Evolutionary conservation across 108 stramenopile genomes (phyloP).

Genomic region (Cyclotella cryptica): DNA sequence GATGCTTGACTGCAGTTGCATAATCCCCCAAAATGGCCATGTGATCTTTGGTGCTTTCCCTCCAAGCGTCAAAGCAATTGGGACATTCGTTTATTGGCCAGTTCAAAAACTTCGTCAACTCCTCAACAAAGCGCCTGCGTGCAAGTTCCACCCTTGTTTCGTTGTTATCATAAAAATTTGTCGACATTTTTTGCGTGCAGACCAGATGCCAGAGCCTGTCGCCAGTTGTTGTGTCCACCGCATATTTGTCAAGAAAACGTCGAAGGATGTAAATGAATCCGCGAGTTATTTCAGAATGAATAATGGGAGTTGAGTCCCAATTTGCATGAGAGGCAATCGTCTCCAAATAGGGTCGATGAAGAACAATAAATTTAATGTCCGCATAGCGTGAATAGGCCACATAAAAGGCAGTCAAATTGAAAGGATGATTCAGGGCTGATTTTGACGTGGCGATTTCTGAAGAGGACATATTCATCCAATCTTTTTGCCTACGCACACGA

Average conservation of each 20-base stretch:
- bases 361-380: constrained; percentile 6
- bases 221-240: constrained; percentile 1
- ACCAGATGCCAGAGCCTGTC: constrained; percentile 8
- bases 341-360: not conserved
- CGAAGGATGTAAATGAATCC: not conserved
- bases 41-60: constrained; percentile 25
- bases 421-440: not conserved
- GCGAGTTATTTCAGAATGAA: not conserved
- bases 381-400: not conserved
- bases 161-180: not conserved
- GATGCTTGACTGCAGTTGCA: not conserved
- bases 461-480: not conserved
- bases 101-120: constrained; percentile 16
- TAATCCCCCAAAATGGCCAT: constrained; percentile 3
- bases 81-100: constrained; percentile 34
- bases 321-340: constrained; percentile 6
- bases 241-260: not conserved
- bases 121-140: not conserved
- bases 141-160: not conserved
- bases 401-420: not conserved
- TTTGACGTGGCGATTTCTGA: not conserved
- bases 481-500: not conserved
- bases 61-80: constrained; percentile 35
- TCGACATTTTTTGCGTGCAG: not conserved
- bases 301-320: not conserved